Evolutionary conservation across 106 monocot genomes (phyloP).

Genomic region (Platanthera guangdongensis): DNA sequence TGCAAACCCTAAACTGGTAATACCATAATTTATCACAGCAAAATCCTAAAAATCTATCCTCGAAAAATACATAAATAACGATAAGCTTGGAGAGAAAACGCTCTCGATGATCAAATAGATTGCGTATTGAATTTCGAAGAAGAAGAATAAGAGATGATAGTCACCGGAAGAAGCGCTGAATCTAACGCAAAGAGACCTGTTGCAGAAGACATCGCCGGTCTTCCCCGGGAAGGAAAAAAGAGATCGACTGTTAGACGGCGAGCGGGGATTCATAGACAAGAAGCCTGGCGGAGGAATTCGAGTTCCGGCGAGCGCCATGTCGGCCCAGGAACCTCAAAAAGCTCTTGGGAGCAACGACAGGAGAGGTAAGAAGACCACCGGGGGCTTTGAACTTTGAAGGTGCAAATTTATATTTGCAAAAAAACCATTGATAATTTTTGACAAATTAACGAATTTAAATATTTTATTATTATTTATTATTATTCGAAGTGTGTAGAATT

Average conservation of each 20-base stretch:
- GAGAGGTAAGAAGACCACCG: too few species aligned
- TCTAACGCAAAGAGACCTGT: constrained; percentile 25
- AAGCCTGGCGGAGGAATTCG: constrained; percentile 6
- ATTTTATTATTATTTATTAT: too few species aligned
- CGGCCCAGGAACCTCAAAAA: too few species aligned
- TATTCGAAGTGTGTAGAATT: too few species aligned
- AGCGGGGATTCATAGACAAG: constrained; percentile 1
- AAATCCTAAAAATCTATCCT: not conserved
- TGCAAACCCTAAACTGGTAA: not conserved
- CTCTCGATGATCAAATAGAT: not conserved
- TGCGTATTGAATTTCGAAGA: not conserved
- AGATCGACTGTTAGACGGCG: not conserved
- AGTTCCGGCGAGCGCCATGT: constrained; percentile 41
- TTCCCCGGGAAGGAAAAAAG: constrained; percentile 6
- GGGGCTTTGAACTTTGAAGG: too few species aligned
- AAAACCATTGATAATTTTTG: too few species aligned
- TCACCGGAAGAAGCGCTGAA: constrained; percentile 33
- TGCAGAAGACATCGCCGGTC: constrained; percentile 2
- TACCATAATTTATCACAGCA: not conserved
- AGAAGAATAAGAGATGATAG: not conserved
- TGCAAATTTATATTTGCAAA: too few species aligned
- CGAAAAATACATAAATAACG: not conserved
- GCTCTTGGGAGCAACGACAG: too few species aligned
- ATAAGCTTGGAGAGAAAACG: not conserved
- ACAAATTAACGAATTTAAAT: too few species aligned